Conservation (phyloP, 1,284 basidiomycete genomes). For the Cryptococcus hybrid region DNA sequence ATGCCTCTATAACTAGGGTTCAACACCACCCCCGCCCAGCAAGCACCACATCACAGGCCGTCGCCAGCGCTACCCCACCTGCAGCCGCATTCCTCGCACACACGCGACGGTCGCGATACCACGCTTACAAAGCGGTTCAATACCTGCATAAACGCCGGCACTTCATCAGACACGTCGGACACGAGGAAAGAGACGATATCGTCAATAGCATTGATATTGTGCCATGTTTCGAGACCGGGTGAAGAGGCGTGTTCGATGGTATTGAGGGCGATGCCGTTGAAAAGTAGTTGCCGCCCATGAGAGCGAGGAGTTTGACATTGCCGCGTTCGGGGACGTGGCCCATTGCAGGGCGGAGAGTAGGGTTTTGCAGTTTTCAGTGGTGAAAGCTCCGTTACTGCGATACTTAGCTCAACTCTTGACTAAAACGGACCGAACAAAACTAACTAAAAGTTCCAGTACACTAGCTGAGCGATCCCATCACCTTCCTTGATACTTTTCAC, state of each 20-base stretch:
- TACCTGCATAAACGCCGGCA: background rate
- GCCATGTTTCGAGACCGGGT: slow-evolving; percentile 52
- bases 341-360: slow-evolving; percentile 48
- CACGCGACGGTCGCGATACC: slow-evolving; percentile 52
- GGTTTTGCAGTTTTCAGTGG: slow-evolving; percentile 50
- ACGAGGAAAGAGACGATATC: slow-evolving; percentile 48
- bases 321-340: slow-evolving; percentile 39
- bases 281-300: slow-evolving; percentile 53
- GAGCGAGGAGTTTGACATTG: slow-evolving; percentile 44
- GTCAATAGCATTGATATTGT: slow-evolving; percentile 54
- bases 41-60: slow-evolving; percentile 51
- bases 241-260: slow-evolving; percentile 50
- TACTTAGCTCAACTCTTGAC: too few species aligned
- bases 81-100: slow-evolving; percentile 53
- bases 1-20: slow-evolving; percentile 54
- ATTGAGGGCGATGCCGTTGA: slow-evolving; percentile 54
- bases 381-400: slow-evolving; percentile 49
- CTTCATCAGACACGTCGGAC: slow-evolving; percentile 24
- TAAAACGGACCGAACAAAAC: too few species aligned
- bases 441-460: slow-evolving; percentile 52
- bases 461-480: slow-evolving; percentile 40
- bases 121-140: slow-evolving; percentile 41
- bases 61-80: slow-evolving; percentile 53
- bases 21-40: slow-evolving; percentile 47
- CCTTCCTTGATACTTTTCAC: slow-evolving; percentile 44